Evolutionary conservation across 495 filamentous ascomycete genomes (phyloP).

Genomic region (Aspergillus coremiiformis): DNA sequence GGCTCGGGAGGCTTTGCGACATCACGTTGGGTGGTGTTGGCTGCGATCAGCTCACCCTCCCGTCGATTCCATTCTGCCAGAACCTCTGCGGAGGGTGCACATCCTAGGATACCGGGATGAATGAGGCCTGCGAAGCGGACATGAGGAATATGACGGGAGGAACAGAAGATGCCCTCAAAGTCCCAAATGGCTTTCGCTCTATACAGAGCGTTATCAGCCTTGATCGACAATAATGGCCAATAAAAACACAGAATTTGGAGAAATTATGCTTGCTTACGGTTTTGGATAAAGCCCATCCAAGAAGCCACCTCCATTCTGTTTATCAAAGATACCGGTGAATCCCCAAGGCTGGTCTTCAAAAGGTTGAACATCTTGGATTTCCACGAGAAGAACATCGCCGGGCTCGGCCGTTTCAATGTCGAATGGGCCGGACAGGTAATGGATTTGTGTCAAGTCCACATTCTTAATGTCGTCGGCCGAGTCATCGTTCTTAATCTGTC

Average conservation of each 20-base stretch:
- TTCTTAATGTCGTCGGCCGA: conserved; percentile 80
- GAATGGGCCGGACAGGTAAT: conserved; percentile 89
- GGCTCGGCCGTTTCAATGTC: conserved; percentile 81
- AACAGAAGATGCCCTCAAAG: conserved; percentile 92
- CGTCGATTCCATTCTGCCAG: conserved; percentile 74
- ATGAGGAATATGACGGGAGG: conserved; percentile 80
- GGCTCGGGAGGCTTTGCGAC: conserved; percentile 77
- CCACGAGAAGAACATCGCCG: conserved; percentile 79
- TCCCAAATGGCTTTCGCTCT: conserved; percentile 97
- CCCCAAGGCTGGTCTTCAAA: conserved; percentile 86
- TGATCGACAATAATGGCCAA: neutral
- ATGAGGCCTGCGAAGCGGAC: conserved; percentile 89
- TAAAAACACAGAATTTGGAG: neutral
- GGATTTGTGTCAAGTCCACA: conserved; percentile 75
- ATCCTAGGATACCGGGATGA: conserved; percentile 89
- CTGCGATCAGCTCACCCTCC: conserved; percentile 68
- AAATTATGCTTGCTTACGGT: conserved; percentile 39
- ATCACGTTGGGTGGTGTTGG: conserved; percentile 55
- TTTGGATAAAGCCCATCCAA: conserved; percentile 85
- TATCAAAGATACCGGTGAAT: conserved; percentile 80
- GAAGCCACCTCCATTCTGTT: conserved; percentile 83
- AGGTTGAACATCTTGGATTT: conserved; percentile 95
- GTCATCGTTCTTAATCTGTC: conserved; percentile 86
- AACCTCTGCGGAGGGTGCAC: conserved; percentile 67
- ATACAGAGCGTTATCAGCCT: neutral